Percentiles rank a stretch among this genome's conserved stretches.
phyloP scores from a whole-genome alignment of 495 filamentous ascomycete species.

The Jackrogersella minutella region DNA sequence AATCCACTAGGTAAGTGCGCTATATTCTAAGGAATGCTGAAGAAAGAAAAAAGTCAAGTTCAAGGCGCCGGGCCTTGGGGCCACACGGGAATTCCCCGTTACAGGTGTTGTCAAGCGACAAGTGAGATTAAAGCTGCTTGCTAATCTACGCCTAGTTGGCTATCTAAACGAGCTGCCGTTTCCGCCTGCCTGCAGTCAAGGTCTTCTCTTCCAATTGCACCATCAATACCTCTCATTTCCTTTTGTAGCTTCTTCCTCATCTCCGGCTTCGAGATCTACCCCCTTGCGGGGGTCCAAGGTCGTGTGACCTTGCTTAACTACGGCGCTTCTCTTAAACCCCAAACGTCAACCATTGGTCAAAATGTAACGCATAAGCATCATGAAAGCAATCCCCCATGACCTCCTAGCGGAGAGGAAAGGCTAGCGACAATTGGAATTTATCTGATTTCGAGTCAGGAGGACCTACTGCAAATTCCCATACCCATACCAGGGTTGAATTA shows the following conservation, averaged over 20 bases:
- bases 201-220: slow-evolving; percentile 20
- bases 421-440: slow-evolving; percentile 16
- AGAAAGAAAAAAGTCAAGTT: slow-evolving; percentile 13
- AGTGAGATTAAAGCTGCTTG: slow-evolving; percentile 19
- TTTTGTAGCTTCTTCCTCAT: slow-evolving; percentile 33
- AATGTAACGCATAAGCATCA: slow-evolving; percentile 33
- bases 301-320: slow-evolving; percentile 38
- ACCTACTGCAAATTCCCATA: slow-evolving; percentile 14
- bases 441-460: slow-evolving; percentile 20
- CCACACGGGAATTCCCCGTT: slow-evolving; percentile 22
- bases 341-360: slow-evolving; percentile 29
- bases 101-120: slow-evolving; percentile 19
- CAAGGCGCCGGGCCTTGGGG: neutral
- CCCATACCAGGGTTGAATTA: slow-evolving; percentile 31
- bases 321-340: slow-evolving; percentile 21
- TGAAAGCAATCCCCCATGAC: slow-evolving; percentile 31
- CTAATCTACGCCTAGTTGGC: slow-evolving; percentile 3
- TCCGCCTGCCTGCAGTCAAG: slow-evolving; percentile 4
- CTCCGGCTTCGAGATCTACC: slow-evolving; percentile 35
- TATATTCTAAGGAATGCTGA: neutral
- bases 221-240: slow-evolving; percentile 23
- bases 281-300: slow-evolving; percentile 35
- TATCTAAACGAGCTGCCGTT: slow-evolving; percentile 23
- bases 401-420: slow-evolving; percentile 19
- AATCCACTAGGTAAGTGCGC: slow-evolving; percentile 13